Evolutionary conservation across 2,329 filamentous ascomycete genomes (phyloP).

Genomic region (Akanthomyces muscarius): DNA sequence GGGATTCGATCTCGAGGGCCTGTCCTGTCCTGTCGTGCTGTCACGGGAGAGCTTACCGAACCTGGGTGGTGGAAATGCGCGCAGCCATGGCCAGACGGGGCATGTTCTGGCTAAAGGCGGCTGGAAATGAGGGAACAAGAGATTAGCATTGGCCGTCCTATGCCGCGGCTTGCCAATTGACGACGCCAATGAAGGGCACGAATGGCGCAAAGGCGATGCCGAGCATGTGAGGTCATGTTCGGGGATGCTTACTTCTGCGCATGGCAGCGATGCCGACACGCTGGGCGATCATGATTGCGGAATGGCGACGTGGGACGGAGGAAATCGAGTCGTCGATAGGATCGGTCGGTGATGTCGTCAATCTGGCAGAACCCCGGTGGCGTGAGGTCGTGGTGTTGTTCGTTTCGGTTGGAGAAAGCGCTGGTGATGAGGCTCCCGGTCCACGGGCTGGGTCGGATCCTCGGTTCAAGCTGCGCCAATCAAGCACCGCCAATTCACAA

Average conservation of each 20-base stretch:
- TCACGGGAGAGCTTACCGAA: slow-evolving; percentile 37
- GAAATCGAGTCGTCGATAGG: background rate
- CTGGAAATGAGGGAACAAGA: background rate
- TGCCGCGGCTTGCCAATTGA: background rate
- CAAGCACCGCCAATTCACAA: slow-evolving; percentile 35
- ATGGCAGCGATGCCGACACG: slow-evolving; percentile 56
- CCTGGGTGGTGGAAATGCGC: slow-evolving; percentile 40
- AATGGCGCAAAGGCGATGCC: background rate
- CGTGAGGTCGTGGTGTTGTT: background rate
- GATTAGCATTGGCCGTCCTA: background rate
- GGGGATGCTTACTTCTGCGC: slow-evolving; percentile 48
- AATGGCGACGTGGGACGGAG: slow-evolving; percentile 22
- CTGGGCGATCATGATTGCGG: slow-evolving; percentile 48
- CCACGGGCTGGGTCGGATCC: slow-evolving; percentile 36
- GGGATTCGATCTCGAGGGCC: background rate
- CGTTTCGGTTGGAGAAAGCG: background rate
- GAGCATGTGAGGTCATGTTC: slow-evolving; percentile 9
- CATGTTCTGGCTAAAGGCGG: slow-evolving; percentile 43
- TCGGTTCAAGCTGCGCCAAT: slow-evolving; percentile 43
- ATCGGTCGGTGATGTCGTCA: slow-evolving; percentile 21
- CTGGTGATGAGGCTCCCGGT: slow-evolving; percentile 19
- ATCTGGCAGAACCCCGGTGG: slow-evolving; percentile 14
- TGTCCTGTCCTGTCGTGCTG: background rate
- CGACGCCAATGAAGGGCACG: background rate
- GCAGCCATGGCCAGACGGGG: slow-evolving; percentile 43